Percentiles rank a stretch among this genome's conserved stretches.
Evolutionary conservation across 2,329 filamentous ascomycete species (phyloP).

Genomic region (Lizonia empirigonia): DNA sequence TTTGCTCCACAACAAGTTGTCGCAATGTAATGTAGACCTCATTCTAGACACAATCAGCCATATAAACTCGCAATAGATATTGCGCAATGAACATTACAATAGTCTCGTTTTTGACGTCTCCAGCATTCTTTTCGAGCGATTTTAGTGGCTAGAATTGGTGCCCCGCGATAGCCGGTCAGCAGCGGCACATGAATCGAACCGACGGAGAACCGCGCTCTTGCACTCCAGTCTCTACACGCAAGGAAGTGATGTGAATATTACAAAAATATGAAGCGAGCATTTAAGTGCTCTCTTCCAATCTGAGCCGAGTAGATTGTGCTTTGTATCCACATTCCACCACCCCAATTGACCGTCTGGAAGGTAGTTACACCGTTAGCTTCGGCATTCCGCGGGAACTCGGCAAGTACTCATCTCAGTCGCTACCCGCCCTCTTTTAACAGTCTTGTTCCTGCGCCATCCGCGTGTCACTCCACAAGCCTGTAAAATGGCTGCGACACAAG

Average conservation of each 20-base stretch:
- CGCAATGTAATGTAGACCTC: not conserved
- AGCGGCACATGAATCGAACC: conserved; percentile 7
- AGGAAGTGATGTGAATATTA: not conserved
- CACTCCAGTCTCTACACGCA: not conserved
- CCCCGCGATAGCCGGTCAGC: conserved; percentile 7
- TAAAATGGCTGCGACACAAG: conserved; percentile 24
- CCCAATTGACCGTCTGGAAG: not conserved
- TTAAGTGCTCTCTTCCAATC: not conserved
- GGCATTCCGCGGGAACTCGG: conserved; percentile 7
- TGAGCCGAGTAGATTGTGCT: not conserved
- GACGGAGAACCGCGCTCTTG: conserved; percentile 9
- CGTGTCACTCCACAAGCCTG: conserved; percentile 27
- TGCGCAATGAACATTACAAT: not conserved
- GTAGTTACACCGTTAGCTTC: not conserved
- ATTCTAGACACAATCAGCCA: too few relatives aligned
- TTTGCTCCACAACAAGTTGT: not conserved
- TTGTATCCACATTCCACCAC: not conserved
- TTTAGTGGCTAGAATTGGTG: conserved; percentile 2
- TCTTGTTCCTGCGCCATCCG: conserved; percentile 37
- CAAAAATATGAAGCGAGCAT: not conserved
- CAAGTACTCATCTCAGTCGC: conserved; percentile 22
- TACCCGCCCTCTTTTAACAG: conserved; percentile 28
- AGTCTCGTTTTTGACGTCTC: not conserved
- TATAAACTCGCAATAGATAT: not conserved
- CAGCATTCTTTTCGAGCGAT: not conserved